phyloP scores from a whole-genome alignment of 345 rosid genomes.

The Eucalyptus polyanthemos region DNA sequence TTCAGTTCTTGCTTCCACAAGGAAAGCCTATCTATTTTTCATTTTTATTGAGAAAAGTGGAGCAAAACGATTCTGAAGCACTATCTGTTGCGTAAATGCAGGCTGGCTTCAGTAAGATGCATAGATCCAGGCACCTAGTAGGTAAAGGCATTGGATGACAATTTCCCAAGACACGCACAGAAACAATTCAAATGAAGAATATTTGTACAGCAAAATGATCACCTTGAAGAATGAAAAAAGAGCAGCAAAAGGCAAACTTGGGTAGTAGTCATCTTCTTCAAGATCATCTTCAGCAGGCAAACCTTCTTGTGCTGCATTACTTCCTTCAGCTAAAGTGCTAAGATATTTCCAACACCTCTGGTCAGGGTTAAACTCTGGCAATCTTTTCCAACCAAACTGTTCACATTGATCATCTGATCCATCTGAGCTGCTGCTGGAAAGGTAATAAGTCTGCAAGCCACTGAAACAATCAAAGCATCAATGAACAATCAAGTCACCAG shows the following conservation, averaged over 20 bases:
- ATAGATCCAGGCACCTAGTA: neutral
- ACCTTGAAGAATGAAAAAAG: slow-evolving; percentile 90
- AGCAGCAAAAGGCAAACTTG: slow-evolving; percentile 94
- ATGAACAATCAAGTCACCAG: neutral
- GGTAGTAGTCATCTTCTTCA: slow-evolving; percentile 78
- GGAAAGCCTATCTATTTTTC: neutral
- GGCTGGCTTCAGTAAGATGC: neutral
- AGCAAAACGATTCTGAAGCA: neutral
- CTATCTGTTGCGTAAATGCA: neutral
- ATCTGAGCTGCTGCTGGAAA: slow-evolving; percentile 40
- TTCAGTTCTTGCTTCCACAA: neutral
- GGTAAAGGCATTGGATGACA: neutral
- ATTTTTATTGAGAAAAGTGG: neutral
- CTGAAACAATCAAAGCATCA: slow-evolving; percentile 19
- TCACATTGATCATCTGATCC: slow-evolving; percentile 75
- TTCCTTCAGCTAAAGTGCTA: slow-evolving; percentile 47
- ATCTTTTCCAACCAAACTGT: slow-evolving; percentile 64
- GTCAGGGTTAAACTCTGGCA: slow-evolving; percentile 54
- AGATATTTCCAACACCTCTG: slow-evolving; percentile 86
- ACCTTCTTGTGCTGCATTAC: slow-evolving; percentile 7
- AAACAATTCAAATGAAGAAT: neutral
- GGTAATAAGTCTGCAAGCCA: slow-evolving; percentile 63
- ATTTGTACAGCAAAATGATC: neutral
- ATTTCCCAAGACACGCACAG: neutral
- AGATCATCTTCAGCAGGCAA: slow-evolving; percentile 68